Conservation (phyloP, 805 yeast species). For the Saccharomycopsis lassenensis region DNA sequence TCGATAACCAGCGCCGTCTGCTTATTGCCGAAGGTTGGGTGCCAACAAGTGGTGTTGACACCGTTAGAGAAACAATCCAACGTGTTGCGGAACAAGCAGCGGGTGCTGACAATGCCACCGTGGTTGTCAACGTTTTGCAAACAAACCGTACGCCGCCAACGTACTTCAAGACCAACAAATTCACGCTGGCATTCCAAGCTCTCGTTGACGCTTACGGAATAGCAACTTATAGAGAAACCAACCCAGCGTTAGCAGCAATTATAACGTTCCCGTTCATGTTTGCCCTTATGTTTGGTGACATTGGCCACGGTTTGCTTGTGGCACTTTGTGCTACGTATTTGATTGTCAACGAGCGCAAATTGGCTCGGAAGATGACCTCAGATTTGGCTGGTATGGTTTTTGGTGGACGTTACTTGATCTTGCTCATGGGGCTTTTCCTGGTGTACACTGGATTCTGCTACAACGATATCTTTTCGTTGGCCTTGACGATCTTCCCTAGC, state of each 20-base stretch:
- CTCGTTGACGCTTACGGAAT: conserved; percentile 72
- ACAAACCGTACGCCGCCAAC: conserved; percentile 67
- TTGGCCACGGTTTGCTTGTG: conserved; percentile 66
- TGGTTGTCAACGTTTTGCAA: conserved; percentile 47
- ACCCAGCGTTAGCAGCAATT: conserved; percentile 65
- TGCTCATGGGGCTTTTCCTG: conserved; percentile 63
- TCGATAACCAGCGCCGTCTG: conserved; percentile 75
- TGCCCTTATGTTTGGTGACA: conserved; percentile 77
- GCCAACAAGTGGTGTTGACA: conserved; percentile 63
- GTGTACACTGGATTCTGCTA: conserved; percentile 66
- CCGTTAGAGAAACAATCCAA: no score
- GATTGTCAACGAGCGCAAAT: conserved; percentile 42
- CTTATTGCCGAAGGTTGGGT: conserved; percentile 96
- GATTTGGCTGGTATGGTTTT: conserved; percentile 74
- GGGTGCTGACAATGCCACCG: no score
- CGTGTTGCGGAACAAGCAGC: no score
- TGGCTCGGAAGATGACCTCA: conserved; percentile 49
- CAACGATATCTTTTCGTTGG: conserved; percentile 61
- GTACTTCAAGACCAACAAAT: conserved; percentile 57
- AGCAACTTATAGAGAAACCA: conserved; percentile 64
- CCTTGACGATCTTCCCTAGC: conserved; percentile 54
- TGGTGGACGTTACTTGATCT: conserved; percentile 56
- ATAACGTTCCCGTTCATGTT: conserved; percentile 76
- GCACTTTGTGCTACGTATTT: conserved; percentile 42
- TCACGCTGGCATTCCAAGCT: conserved; percentile 57